Evolutionary conservation across 257 asterid species (phyloP), one percentile per base, ranked within the genome.

Genomic region (Solanum chilense): DNA sequence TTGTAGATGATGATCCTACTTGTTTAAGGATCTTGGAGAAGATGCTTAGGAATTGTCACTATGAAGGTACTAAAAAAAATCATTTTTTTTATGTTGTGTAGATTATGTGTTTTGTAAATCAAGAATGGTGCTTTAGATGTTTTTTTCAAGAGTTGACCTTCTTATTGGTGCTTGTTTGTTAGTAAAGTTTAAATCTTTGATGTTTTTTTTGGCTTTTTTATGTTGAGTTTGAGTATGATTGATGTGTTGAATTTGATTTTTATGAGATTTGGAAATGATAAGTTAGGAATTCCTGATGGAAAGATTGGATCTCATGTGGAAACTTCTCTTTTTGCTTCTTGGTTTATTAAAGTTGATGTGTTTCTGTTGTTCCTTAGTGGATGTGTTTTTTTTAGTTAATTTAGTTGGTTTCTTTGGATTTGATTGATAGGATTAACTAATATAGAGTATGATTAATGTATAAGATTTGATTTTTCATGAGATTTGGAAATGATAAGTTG

Each of bases 1-100:
- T 97, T 52, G 99, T 95, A 58, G 99, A 97, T 88, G 99, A 97
- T 90, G 99, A 97, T 92, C 98, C 95, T 78, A 96, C 97, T 88
- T 96, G 99, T 74, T 93, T 97, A 31, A 92, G 71, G 94, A 97
- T 96, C 93, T 93, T 97, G 93, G 99, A 95, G 87, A 92, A 94
- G 94, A 97, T 97, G 99, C 98, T 97, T 1, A 89, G 86, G 78
- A 93, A 89, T 84, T 97, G 99, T 76, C 93, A 83, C 44, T 96
- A 97, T 87, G 94, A 97, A 93, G 99, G 99, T 97, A 89, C 62
- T 58, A 41, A 41, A 35, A 21, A 35, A 16, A 0, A 16, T 73
- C 47, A 37, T 37, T 9, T 37, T 74, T 74, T 74, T 74, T 31
- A 39, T 74, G 85, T 10, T 47, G 11, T 47, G 3, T 78, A 27